phyloP scores from a whole-genome alignment of 75 land plant species.

The Pinus albicaulis region DNA sequence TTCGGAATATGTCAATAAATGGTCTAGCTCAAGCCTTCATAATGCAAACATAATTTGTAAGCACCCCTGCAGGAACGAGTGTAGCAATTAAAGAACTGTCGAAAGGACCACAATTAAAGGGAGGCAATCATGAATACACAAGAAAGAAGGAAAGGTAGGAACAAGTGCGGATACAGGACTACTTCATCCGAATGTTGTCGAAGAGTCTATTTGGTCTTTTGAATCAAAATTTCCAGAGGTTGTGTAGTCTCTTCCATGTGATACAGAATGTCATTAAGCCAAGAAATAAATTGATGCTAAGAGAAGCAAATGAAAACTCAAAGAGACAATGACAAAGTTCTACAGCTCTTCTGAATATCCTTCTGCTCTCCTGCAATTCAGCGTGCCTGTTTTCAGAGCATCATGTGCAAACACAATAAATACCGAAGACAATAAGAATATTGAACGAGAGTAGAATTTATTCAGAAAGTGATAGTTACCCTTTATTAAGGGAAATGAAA shows the following conservation, averaged over 20 bases:
- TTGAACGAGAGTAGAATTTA: not conserved
- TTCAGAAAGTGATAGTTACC: not conserved
- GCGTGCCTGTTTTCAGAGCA: not conserved
- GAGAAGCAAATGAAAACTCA: not conserved
- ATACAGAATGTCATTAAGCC: not conserved
- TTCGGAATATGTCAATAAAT: too few relatives aligned
- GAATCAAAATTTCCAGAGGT: not conserved
- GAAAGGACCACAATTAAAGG: too few relatives aligned
- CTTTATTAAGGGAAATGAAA: not conserved
- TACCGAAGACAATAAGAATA: not conserved
- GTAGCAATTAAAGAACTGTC: too few relatives aligned
- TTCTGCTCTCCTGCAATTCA: not conserved
- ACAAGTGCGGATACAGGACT: not conserved
- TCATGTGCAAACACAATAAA: not conserved
- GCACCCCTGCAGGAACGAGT: too few relatives aligned
- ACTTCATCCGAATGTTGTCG: not conserved
- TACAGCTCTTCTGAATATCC: not conserved
- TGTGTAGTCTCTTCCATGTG: not conserved
- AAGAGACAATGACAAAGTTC: not conserved
- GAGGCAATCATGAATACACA: not conserved
- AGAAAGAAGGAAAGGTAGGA: not conserved
- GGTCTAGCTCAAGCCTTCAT: too few relatives aligned
- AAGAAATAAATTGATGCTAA: not conserved
- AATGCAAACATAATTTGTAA: too few relatives aligned
- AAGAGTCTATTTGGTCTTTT: not conserved